These are phyloP conservation scores for Hypoxylon rubiginosum DNA, from an alignment of 2,329 filamentous ascomycete genomes.

Conservation along the genomic window DNA sequence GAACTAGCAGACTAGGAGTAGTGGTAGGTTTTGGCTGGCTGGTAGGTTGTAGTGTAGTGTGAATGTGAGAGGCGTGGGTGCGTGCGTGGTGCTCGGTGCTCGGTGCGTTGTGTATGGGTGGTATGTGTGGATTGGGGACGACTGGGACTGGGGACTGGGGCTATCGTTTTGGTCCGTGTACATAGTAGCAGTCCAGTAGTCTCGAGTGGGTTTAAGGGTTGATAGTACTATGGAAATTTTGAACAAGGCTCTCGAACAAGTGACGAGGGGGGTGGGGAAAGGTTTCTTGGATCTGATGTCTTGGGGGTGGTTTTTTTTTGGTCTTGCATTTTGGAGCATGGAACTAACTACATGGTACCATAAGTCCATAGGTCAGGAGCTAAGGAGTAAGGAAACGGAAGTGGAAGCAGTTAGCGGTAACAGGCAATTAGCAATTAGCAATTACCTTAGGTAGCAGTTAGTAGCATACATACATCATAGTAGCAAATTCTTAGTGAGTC, in stretches of 20 bases:
- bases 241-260: slow-evolving; percentile 23
- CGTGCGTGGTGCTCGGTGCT: slow-evolving; percentile 21
- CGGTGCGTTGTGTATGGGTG: slow-evolving; percentile 6
- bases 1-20: background rate
- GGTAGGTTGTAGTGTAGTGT: background rate
- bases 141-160: background rate
- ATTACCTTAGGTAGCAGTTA: background rate
- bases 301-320: background rate
- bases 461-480: too few relatives aligned
- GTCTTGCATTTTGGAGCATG: background rate
- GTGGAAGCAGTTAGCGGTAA: background rate
- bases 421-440: background rate
- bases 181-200: background rate
- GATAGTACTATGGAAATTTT: background rate
- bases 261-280: background rate
- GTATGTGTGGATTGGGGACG: background rate
- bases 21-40: too few relatives aligned
- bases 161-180: background rate
- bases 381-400: background rate
- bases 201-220: slow-evolving; percentile 17
- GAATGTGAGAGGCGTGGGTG: slow-evolving; percentile 26
- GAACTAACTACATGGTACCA: background rate
- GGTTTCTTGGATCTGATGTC: background rate
- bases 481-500: too few relatives aligned
- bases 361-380: background rate